These are phyloP conservation scores for Astragalus glycyphyllos DNA, from an alignment of 306 rosid genomes.

Conservation along the genomic window DNA sequence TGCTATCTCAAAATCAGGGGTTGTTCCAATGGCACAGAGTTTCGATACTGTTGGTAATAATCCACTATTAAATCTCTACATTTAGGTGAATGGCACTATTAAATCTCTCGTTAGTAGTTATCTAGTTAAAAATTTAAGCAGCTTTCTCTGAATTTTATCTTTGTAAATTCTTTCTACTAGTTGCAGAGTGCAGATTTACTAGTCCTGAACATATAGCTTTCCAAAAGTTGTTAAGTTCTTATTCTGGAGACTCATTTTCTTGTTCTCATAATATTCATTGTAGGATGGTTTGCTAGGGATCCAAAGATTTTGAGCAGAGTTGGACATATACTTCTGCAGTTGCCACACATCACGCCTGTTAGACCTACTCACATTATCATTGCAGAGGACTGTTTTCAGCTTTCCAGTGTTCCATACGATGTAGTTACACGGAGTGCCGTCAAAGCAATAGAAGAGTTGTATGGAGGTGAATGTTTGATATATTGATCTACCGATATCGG, in stretches of 20 bases:
- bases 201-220: slow-evolving; percentile 20
- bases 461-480: slow-evolving; percentile 63
- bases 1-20: slow-evolving; percentile 67
- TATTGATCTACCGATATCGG: neutral
- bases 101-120: neutral
- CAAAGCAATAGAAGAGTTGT: slow-evolving; percentile 64
- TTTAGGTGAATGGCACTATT: slow-evolving; percentile 16
- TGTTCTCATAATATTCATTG: slow-evolving; percentile 48
- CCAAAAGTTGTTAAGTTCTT: slow-evolving; percentile 15
- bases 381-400: slow-evolving; percentile 87
- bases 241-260: slow-evolving; percentile 26
- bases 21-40: slow-evolving; percentile 87
- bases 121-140: no score
- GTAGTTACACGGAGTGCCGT: slow-evolving; percentile 47
- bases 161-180: neutral
- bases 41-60: slow-evolving; percentile 88
- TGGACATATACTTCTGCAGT: slow-evolving; percentile 65
- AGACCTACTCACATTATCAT: slow-evolving; percentile 63
- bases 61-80: slow-evolving; percentile 3
- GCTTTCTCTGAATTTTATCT: no score
- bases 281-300: slow-evolving; percentile 98
- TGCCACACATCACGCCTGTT: slow-evolving; percentile 49
- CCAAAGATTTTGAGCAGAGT: slow-evolving; percentile 65
- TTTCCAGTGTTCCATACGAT: slow-evolving; percentile 66
- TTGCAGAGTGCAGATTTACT: neutral